Evolutionary conservation across 805 yeast genomes (phyloP).

Genomic region (Wickerhamiella vanderwaltii): DNA sequence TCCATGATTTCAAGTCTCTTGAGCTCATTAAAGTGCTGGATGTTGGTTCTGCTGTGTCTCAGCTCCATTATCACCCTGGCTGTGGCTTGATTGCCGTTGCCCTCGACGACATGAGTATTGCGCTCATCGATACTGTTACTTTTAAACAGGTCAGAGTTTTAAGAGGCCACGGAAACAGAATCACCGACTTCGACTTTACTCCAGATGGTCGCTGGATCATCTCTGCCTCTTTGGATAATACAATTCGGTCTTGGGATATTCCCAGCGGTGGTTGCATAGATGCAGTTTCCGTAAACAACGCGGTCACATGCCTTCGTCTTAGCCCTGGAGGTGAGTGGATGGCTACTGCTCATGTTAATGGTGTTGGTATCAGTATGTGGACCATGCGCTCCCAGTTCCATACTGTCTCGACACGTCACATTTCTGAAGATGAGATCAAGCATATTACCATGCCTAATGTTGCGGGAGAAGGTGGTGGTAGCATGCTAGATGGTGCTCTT

Average conservation of each 20-base stretch:
- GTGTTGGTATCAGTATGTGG: constrained; percentile 88
- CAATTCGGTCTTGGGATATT: constrained; percentile 91
- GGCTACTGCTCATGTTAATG: constrained; percentile 85
- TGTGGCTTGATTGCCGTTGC: constrained; percentile 79
- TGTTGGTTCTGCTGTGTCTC: constrained; percentile 66
- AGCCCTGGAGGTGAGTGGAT: constrained; percentile 82
- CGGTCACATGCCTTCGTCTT: constrained; percentile 69
- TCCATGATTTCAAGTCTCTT: constrained; percentile 70
- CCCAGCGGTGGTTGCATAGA: constrained; percentile 97
- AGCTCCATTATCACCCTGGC: constrained; percentile 62
- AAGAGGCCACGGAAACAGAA: constrained; percentile 80
- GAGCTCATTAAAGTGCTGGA: constrained; percentile 52
- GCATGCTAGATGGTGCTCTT: constrained; percentile 60
- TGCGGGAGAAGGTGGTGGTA: constrained; percentile 64
- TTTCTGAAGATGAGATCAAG: constrained; percentile 52
- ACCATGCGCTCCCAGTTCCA: constrained; percentile 76
- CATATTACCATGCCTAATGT: constrained; percentile 56
- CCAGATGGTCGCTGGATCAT: constrained; percentile 95
- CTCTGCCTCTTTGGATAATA: constrained; percentile 68
- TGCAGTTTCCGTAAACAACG: constrained; percentile 64
- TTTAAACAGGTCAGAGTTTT: constrained; percentile 74
- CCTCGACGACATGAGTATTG: constrained; percentile 74
- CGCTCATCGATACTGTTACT: constrained; percentile 70
- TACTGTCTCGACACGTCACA: constrained; percentile 53
- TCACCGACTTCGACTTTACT: constrained; percentile 78